phyloP scores from a whole-genome alignment of 1,139 yeast genomes.

The Yamadazyma dendronema region DNA sequence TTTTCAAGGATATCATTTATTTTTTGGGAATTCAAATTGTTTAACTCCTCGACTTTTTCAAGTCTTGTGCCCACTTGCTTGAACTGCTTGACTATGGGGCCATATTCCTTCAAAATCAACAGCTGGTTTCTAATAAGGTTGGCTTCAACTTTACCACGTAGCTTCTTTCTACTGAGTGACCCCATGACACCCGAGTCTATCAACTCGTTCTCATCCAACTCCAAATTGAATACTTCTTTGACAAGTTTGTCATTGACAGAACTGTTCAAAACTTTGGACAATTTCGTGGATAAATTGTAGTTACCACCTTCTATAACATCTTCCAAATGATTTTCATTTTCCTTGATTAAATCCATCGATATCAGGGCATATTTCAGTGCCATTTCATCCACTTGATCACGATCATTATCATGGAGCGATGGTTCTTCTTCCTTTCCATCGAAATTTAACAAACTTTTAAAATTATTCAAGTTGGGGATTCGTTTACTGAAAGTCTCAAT shows the following conservation, averaged over 20 bases:
- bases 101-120: constrained; percentile 57
- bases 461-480: constrained; percentile 32
- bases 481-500: constrained; percentile 37
- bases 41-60: constrained; percentile 37
- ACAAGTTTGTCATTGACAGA: constrained; percentile 47
- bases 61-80: constrained; percentile 40
- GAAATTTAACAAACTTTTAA: constrained; percentile 29
- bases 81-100: constrained; percentile 51
- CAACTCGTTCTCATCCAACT: constrained; percentile 31
- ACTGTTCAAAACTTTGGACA: constrained; percentile 51
- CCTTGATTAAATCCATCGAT: constrained; percentile 23
- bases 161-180: constrained; percentile 52
- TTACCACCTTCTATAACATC: constrained; percentile 1
- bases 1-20: constrained; percentile 27
- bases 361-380: constrained; percentile 42
- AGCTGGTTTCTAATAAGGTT: constrained; percentile 66
- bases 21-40: constrained; percentile 32
- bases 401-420: constrained; percentile 1
- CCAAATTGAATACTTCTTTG: constrained; percentile 45
- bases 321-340: background rate
- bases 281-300: constrained; percentile 40
- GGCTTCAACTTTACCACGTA: constrained; percentile 69
- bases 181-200: constrained; percentile 59
- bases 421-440: constrained; percentile 13
- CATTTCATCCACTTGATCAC: constrained; percentile 14